A percentile compares a stretch with the other conserved stretches of the same genome.
Evolutionary conservation across 495 filamentous ascomycete species (phyloP).

Genomic region (Hyaloscypha hepaticicola): DNA sequence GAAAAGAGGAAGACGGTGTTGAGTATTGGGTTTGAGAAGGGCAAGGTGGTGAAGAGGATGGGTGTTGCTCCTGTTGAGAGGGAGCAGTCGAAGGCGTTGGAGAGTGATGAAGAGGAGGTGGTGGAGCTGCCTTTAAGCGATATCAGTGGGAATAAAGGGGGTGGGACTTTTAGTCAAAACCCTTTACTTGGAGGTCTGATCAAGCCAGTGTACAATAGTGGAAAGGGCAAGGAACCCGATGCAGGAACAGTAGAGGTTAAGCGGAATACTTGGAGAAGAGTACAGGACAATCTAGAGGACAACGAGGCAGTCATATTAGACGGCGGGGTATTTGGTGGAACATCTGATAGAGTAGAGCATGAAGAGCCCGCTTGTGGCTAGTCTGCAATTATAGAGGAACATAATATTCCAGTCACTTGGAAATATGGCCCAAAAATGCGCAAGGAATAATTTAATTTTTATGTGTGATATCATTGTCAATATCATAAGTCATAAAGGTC

Average conservation of each 20-base stretch:
- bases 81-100: slow-evolving; percentile 48
- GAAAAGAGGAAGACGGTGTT: slow-evolving; percentile 89
- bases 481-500: slow-evolving; percentile 13
- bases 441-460: neutral
- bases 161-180: slow-evolving; percentile 77
- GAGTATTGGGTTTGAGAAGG: slow-evolving; percentile 77
- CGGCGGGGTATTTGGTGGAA: slow-evolving; percentile 68
- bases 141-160: slow-evolving; percentile 36
- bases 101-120: slow-evolving; percentile 39
- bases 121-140: slow-evolving; percentile 29
- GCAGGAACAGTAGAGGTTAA: slow-evolving; percentile 30
- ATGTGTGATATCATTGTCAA: slow-evolving; percentile 1
- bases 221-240: slow-evolving; percentile 30
- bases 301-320: slow-evolving; percentile 92
- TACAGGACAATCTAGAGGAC: slow-evolving; percentile 87
- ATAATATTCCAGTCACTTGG: neutral
- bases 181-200: slow-evolving; percentile 79
- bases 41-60: slow-evolving; percentile 76
- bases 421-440: neutral
- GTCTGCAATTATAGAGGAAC: neutral
- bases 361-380: slow-evolving; percentile 47
- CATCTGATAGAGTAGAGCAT: slow-evolving; percentile 37
- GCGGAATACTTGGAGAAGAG: slow-evolving; percentile 73
- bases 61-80: slow-evolving; percentile 46
- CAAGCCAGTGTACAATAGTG: slow-evolving; percentile 66